phyloP scores from a whole-genome alignment of 2,329 filamentous ascomycete species.

The Fusarium armeniacum region DNA sequence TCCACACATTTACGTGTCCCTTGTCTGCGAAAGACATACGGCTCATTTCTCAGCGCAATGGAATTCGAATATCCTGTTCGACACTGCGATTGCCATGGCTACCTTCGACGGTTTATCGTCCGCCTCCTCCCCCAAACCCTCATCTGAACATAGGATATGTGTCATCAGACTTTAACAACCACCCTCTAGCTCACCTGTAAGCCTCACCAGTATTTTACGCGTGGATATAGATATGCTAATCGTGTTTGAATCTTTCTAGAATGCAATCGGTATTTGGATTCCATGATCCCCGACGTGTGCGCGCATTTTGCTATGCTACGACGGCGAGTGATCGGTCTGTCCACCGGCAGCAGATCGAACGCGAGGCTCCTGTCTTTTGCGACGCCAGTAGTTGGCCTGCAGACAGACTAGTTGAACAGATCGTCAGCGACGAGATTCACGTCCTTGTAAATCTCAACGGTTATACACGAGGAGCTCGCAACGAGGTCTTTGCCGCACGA shows the following conservation, averaged over 20 bases:
- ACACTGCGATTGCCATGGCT: slow-evolving; percentile 91
- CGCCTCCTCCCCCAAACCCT: slow-evolving; percentile 84
- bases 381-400: slow-evolving; percentile 90
- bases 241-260: slow-evolving; percentile 51
- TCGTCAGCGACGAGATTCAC: slow-evolving; percentile 89
- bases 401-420: slow-evolving; percentile 87
- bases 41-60: slow-evolving; percentile 94
- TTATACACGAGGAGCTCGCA: slow-evolving; percentile 95
- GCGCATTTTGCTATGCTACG: slow-evolving; percentile 95
- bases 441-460: slow-evolving; percentile 98
- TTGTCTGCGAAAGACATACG: slow-evolving; percentile 92
- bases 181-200: slow-evolving; percentile 90
- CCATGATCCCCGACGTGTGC: slow-evolving; percentile 79
- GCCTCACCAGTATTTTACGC: slow-evolving; percentile 41
- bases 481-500: slow-evolving; percentile 95
- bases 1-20: slow-evolving; percentile 97
- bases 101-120: slow-evolving; percentile 82
- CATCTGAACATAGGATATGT: slow-evolving; percentile 95
- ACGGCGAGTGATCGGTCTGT: slow-evolving; percentile 90
- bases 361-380: slow-evolving; percentile 89
- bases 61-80: slow-evolving; percentile 90
- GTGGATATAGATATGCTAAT: slow-evolving; percentile 18
- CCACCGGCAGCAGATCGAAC: slow-evolving; percentile 93
- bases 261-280: slow-evolving; percentile 99
- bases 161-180: slow-evolving; percentile 99